These are phyloP conservation scores for Salvia splendens DNA, from an alignment of 257 asterid genomes.

Conservation along the genomic window DNA sequence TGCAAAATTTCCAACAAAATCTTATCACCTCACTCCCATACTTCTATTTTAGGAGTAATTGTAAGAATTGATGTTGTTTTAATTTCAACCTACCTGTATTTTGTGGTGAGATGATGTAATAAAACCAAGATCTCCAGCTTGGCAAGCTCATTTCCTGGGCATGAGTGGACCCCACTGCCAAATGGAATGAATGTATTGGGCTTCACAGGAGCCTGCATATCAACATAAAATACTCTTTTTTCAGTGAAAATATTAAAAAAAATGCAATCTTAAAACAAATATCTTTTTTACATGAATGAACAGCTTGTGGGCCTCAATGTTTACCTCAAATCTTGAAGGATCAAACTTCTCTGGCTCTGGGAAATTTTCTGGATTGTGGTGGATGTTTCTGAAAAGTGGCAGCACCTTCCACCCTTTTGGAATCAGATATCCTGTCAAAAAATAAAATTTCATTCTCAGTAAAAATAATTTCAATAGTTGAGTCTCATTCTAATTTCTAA, in stretches of 20 bases:
- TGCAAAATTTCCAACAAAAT: slow-evolving; percentile 42
- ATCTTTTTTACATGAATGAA: background rate
- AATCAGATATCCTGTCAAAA: slow-evolving; percentile 61
- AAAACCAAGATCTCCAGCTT: slow-evolving; percentile 87
- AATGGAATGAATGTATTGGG: slow-evolving; percentile 97
- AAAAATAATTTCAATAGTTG: background rate
- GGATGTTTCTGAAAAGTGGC: slow-evolving; percentile 90
- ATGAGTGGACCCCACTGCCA: slow-evolving; percentile 90
- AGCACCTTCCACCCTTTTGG: slow-evolving; percentile 98
- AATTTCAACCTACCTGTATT: slow-evolving; percentile 65
- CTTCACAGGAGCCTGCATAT: slow-evolving; percentile 65
- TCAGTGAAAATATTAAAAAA: background rate
- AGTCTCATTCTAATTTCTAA: slow-evolving; percentile 19
- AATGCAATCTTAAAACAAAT: slow-evolving; percentile 1
- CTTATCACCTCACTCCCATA: slow-evolving; percentile 19
- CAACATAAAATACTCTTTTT: background rate
- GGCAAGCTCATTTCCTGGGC: slow-evolving; percentile 95
- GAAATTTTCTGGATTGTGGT: slow-evolving; percentile 84
- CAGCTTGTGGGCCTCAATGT: background rate
- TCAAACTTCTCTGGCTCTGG: slow-evolving; percentile 93
- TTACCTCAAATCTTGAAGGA: slow-evolving; percentile 98
- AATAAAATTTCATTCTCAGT: background rate
- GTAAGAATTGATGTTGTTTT: slow-evolving; percentile 1
- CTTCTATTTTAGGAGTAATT: slow-evolving; percentile 39
- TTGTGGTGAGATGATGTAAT: slow-evolving; percentile 89